Evolutionary conservation across 225 moss, liverwort and hornwort genomes (phyloP).

Genomic region (Pseudisothecium myosuroides): DNA sequence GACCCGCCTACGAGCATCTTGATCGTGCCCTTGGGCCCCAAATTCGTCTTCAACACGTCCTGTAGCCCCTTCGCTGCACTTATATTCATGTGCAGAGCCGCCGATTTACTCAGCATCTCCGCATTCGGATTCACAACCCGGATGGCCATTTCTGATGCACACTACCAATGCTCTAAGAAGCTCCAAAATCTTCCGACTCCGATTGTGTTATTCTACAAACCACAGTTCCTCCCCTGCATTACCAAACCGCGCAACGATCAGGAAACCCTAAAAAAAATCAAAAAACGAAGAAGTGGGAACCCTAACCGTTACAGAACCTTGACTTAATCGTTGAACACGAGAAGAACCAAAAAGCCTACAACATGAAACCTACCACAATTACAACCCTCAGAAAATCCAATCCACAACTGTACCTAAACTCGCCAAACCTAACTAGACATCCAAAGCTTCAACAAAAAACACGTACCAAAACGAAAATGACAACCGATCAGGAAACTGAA

Average conservation of each 20-base stretch:
- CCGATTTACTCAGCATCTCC: constrained; percentile 85
- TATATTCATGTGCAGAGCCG: constrained; percentile 89
- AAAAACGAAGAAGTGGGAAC: neutral
- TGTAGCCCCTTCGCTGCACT: constrained; percentile 92
- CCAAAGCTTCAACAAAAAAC: neutral
- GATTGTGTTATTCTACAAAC: neutral
- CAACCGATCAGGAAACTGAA: neutral
- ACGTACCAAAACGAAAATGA: neutral
- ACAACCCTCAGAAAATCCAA: neutral
- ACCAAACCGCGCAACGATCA: neutral
- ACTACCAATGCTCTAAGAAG: neutral
- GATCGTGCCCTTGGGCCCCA: constrained; percentile 93
- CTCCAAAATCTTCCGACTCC: neutral
- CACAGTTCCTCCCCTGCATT: neutral
- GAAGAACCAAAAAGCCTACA: neutral
- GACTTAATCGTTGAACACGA: neutral
- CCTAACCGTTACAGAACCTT: neutral
- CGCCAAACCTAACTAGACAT: neutral
- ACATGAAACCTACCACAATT: neutral
- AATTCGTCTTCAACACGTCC: constrained; percentile 90
- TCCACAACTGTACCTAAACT: neutral
- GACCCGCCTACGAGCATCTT: constrained; percentile 99
- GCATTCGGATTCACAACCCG: constrained; percentile 82
- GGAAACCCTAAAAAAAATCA: neutral
- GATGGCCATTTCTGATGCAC: constrained; percentile 53